phyloP scores from a whole-genome alignment of 2,329 filamentous ascomycete species.

The Sporothrix schenckii region DNA sequence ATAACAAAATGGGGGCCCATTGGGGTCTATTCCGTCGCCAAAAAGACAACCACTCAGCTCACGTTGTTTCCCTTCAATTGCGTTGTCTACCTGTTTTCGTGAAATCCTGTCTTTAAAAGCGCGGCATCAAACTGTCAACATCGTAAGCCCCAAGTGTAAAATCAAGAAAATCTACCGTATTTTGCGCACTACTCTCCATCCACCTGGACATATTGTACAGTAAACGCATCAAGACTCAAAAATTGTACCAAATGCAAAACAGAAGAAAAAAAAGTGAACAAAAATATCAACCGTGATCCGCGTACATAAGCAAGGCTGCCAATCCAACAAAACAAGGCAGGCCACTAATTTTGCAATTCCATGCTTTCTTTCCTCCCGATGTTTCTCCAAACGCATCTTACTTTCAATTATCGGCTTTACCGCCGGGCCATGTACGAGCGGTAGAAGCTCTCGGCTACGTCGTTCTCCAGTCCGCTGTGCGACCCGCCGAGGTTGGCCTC shows the following conservation, averaged over 20 bases:
- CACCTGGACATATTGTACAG: slow-evolving; percentile 4
- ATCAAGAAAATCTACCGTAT: slow-evolving; percentile 8
- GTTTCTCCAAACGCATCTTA: not conserved
- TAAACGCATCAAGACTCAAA: not conserved
- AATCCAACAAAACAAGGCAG: not conserved
- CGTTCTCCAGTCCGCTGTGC: slow-evolving; percentile 64
- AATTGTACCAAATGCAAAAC: slow-evolving; percentile 1
- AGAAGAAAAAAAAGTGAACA: slow-evolving; percentile 1
- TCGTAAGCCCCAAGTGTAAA: not conserved
- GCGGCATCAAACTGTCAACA: not conserved
- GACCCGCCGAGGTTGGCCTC: slow-evolving; percentile 63
- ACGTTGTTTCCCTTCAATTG: not conserved
- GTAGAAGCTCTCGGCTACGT: slow-evolving; percentile 86
- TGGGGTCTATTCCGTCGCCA: not conserved
- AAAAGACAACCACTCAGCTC: not conserved
- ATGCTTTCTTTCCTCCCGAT: not conserved
- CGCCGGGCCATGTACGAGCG: slow-evolving; percentile 80
- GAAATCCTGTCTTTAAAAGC: not conserved
- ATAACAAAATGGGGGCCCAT: slow-evolving; percentile 4
- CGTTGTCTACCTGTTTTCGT: not conserved
- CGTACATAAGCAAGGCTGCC: slow-evolving; percentile 9
- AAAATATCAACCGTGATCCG: slow-evolving; percentile 12
- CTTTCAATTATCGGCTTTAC: slow-evolving; percentile 43
- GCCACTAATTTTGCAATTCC: slow-evolving; percentile 18
- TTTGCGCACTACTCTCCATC: not conserved